Evolutionary conservation across 305 asterid species (phyloP).

Genomic region (Solanum hybrid): DNA sequence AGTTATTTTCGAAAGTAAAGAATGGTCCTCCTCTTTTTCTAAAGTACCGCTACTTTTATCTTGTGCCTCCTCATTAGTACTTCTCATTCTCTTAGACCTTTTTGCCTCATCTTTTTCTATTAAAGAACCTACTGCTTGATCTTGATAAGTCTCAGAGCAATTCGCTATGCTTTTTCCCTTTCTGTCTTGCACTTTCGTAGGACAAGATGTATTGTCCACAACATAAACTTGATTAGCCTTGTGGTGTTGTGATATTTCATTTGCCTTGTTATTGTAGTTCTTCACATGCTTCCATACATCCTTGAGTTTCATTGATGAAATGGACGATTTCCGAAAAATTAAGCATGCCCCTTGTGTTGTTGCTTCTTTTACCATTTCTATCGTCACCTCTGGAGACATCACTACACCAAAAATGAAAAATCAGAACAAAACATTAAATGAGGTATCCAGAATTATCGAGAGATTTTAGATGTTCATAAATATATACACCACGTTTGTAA

Average conservation of each 20-base stretch:
- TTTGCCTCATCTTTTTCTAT: not conserved
- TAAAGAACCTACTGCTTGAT: not conserved
- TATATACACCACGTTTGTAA: not conserved
- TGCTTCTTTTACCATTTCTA: slow-evolving; percentile 22
- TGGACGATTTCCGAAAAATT: slow-evolving; percentile 17
- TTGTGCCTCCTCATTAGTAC: not conserved
- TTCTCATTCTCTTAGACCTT: not conserved
- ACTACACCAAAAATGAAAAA: slow-evolving; percentile 8
- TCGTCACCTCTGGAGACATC: slow-evolving; percentile 10
- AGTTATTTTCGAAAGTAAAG: not conserved
- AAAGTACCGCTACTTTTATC: not conserved
- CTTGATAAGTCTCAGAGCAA: not conserved
- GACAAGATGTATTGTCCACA: not conserved
- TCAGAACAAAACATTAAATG: not conserved
- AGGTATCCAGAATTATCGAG: not conserved
- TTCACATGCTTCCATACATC: slow-evolving; percentile 31
- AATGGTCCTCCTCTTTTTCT: not conserved
- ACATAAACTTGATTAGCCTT: not conserved
- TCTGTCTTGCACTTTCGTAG: not conserved
- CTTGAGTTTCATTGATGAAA: slow-evolving; percentile 17
- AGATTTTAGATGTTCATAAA: not conserved
- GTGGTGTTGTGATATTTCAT: not conserved
- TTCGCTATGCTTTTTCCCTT: not conserved
- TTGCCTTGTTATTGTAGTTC: not conserved
- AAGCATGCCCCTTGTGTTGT: slow-evolving; percentile 27